Percentiles rank a stretch among this genome's conserved stretches.
Conservation (phyloP, 768 basidiomycete species). For the Cubamyces lactineus region DNA sequence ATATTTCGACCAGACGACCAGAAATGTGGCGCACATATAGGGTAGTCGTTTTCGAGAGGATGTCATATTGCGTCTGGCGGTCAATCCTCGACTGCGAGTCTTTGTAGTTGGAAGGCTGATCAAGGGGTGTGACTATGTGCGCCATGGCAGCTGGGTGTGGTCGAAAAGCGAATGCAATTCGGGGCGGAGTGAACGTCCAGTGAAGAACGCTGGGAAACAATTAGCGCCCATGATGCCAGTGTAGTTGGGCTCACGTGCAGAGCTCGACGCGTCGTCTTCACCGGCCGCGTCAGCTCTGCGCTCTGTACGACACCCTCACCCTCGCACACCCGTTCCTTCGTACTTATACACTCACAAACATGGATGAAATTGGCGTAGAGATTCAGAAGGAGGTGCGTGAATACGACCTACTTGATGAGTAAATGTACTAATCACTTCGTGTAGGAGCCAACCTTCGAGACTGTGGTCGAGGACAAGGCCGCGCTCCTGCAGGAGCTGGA, state of each 20-base stretch:
- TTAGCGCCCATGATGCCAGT: constrained; percentile 8
- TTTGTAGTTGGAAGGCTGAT: constrained; percentile 96
- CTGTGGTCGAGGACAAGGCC: constrained; percentile 87
- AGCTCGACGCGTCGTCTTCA: constrained; percentile 39
- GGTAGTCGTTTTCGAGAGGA: constrained; percentile 84
- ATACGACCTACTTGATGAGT: neutral
- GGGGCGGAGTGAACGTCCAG: constrained; percentile 12
- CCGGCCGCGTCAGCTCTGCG: constrained; percentile 37
- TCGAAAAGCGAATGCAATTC: constrained; percentile 17
- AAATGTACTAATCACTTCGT: neutral
- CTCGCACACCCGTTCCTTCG: constrained; percentile 11
- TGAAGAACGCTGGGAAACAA: constrained; percentile 9
- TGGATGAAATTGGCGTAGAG: constrained; percentile 92
- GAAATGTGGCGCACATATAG: constrained; percentile 72
- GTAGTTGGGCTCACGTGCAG: constrained; percentile 19
- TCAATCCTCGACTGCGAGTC: constrained; percentile 88
- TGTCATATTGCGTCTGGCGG: constrained; percentile 74
- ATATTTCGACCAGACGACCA: constrained; percentile 22
- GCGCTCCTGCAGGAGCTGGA: constrained; percentile 86
- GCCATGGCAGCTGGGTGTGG: constrained; percentile 55
- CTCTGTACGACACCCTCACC: constrained; percentile 13
- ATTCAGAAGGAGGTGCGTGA: constrained; percentile 72
- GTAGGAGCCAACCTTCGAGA: constrained; percentile 90
- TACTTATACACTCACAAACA: constrained; percentile 39
- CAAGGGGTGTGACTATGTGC: constrained; percentile 81